phyloP scores from a whole-genome alignment of 179 eudicot genomes.

The Amaranthus tricolor region DNA sequence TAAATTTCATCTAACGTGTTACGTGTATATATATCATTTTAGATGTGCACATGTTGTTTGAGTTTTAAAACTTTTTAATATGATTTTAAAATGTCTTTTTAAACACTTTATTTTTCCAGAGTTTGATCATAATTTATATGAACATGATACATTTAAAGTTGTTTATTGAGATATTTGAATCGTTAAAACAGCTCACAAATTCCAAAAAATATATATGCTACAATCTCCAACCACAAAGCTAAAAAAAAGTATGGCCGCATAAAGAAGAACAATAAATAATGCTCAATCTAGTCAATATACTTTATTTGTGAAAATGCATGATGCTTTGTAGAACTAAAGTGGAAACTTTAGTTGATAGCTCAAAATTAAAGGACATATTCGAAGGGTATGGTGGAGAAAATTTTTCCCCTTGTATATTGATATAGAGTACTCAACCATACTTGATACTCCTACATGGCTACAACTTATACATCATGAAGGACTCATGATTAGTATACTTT shows the following conservation, averaged over 20 bases:
- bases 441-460: not conserved
- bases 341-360: conserved; percentile 11
- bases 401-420: not conserved
- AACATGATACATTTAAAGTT: too few relatives aligned
- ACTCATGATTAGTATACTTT: too few relatives aligned
- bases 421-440: not conserved
- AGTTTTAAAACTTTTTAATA: too few relatives aligned
- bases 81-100: too few relatives aligned
- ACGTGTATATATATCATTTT: too few relatives aligned
- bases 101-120: too few relatives aligned
- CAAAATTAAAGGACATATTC: conserved; percentile 12
- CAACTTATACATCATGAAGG: not conserved
- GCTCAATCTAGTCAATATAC: conserved; percentile 13
- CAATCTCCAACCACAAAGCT: not conserved
- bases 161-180: too few relatives aligned
- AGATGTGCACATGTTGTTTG: too few relatives aligned
- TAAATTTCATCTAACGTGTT: too few relatives aligned
- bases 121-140: too few relatives aligned
- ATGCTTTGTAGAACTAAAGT: conserved; percentile 3
- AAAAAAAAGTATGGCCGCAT: not conserved
- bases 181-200: not conserved
- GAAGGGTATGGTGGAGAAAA: not conserved
- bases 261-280: conserved; percentile 12
- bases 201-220: not conserved
- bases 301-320: conserved; percentile 8